phyloP scores from a whole-genome alignment of 2,329 filamentous ascomycete genomes.

The Blastomyces emzantsi region DNA sequence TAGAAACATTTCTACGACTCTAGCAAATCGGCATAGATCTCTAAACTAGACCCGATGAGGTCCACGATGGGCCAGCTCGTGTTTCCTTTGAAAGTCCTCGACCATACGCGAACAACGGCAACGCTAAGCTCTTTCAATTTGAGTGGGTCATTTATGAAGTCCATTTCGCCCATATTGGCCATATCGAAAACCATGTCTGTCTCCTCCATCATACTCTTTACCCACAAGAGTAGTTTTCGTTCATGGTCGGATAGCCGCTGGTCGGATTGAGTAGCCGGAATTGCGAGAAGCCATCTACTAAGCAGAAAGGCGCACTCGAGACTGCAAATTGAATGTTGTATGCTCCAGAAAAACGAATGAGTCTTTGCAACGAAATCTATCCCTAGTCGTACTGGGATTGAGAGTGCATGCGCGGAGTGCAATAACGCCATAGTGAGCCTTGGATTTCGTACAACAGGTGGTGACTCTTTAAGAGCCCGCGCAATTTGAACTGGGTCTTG shows the following conservation, averaged over 20 bases:
- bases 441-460: conserved; percentile 36
- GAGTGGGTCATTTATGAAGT: conserved; percentile 35
- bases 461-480: conserved; percentile 36
- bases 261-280: conserved; percentile 35
- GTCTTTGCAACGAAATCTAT: conserved; percentile 46
- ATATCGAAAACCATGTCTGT: conserved; percentile 39
- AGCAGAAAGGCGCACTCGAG: conserved; percentile 45
- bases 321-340: conserved; percentile 47
- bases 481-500: conserved; percentile 42
- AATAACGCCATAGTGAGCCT: conserved; percentile 43
- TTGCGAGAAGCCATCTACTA: conserved; percentile 39
- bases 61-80: conserved; percentile 43
- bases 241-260: conserved; percentile 40
- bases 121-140: conserved; percentile 40
- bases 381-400: conserved; percentile 46
- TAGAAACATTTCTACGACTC: conserved; percentile 21
- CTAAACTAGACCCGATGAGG: conserved; percentile 38
- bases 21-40: conserved; percentile 39
- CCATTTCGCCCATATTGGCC: conserved; percentile 31
- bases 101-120: conserved; percentile 41
- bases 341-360: conserved; percentile 48
- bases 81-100: conserved; percentile 40
- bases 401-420: conserved; percentile 47
- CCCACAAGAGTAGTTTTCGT: conserved; percentile 40
- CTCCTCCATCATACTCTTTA: conserved; percentile 43